Evolutionary conservation across 2,329 filamentous ascomycete genomes (phyloP).

Genomic region (Pestalotiopsis sp.): DNA sequence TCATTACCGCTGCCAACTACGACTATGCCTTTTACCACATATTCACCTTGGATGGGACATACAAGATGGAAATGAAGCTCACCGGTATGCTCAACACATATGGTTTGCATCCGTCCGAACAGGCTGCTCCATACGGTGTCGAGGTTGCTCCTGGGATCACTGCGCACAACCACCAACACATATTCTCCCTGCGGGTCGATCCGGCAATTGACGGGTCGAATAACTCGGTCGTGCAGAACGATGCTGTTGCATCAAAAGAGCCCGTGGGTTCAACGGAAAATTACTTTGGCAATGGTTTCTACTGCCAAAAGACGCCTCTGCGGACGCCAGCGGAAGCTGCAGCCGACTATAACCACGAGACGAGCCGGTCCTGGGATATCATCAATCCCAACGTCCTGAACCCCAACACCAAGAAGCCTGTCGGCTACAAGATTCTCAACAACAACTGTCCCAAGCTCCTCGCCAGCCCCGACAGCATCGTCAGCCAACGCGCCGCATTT

Average conservation of each 20-base stretch:
- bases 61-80: conserved; percentile 20
- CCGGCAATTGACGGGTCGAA: conserved; percentile 57
- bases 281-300: conserved; percentile 52
- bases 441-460: conserved; percentile 49
- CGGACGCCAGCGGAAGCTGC: conserved; percentile 47
- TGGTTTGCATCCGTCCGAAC: conserved; percentile 18
- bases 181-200: conserved; percentile 68
- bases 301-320: conserved; percentile 39
- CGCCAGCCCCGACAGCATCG: conserved; percentile 46
- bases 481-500: conserved; percentile 46
- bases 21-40: conserved; percentile 40
- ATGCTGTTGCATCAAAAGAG: conserved; percentile 57
- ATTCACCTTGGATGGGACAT: conserved; percentile 19
- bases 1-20: conserved; percentile 53
- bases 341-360: conserved; percentile 60
- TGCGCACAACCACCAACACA: conserved; percentile 72
- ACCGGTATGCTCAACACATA: conserved; percentile 21
- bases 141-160: conserved; percentile 66
- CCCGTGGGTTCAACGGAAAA: conserved; percentile 40
- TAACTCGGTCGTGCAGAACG: conserved; percentile 55
- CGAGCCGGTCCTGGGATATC: conserved; percentile 23
- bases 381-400: conserved; percentile 53
- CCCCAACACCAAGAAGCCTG: conserved; percentile 46
- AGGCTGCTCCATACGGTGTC: conserved; percentile 53
- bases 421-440: conserved; percentile 53